Conservation (phyloP, 441 rosid genomes). For the Brassica hybrid region DNA sequence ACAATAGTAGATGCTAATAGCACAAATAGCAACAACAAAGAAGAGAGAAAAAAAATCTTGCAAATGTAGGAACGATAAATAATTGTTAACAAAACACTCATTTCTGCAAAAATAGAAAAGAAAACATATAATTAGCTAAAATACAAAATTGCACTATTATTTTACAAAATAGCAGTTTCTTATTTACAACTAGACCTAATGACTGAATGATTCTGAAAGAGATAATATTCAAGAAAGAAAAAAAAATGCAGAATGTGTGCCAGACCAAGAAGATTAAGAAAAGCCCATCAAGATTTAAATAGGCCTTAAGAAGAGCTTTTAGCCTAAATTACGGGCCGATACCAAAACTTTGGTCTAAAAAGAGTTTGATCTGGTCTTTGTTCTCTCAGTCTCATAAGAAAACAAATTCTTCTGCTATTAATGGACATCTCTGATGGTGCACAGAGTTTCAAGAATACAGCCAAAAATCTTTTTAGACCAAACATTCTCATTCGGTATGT, state of each 20-base stretch:
- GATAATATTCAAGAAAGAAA: neutral
- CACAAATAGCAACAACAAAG: neutral
- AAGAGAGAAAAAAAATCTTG: neutral
- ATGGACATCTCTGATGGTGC: neutral
- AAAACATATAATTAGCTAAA: neutral
- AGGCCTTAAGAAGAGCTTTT: neutral
- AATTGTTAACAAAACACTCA: neutral
- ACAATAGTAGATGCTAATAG: neutral
- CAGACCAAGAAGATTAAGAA: neutral
- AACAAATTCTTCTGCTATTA: neutral
- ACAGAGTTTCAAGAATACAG: neutral
- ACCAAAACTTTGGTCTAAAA: neutral
- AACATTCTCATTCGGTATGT: constrained; percentile 53
- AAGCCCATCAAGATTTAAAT: neutral
- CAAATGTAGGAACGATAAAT: neutral
- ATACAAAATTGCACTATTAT: neutral
- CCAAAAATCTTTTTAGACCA: neutral
- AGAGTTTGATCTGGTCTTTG: constrained; percentile 18
- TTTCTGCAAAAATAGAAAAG: neutral
- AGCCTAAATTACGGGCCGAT: neutral
- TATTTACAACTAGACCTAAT: neutral
- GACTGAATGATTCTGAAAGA: neutral
- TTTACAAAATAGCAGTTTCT: neutral
- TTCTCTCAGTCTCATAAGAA: constrained; percentile 4
- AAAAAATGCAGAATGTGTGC: neutral